These are phyloP conservation scores for Leishmania arabica DNA, from an alignment of 208 protist genomes.

Conservation along the genomic window DNA sequence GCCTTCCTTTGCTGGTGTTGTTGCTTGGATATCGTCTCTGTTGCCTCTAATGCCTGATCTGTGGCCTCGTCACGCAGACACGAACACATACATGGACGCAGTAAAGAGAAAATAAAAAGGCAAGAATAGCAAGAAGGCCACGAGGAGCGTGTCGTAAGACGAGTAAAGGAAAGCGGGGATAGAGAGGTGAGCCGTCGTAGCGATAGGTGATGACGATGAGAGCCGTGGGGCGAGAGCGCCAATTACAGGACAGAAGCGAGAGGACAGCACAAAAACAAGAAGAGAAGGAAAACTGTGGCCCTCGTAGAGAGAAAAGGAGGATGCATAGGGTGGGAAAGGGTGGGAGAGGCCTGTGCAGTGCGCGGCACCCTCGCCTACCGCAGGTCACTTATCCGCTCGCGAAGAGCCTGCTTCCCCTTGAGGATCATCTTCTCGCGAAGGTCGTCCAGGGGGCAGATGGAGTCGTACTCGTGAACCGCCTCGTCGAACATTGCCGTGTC, in stretches of 20 bases:
- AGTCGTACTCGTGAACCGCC: conserved; percentile 79
- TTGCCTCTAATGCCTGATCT: neutral
- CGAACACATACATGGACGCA: neutral
- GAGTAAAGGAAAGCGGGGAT: neutral
- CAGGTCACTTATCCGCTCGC: conserved; percentile 54
- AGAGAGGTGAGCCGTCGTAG: neutral
- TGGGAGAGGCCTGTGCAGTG: neutral
- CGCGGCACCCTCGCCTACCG: conserved; percentile 25
- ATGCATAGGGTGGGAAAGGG: neutral
- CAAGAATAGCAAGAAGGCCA: neutral
- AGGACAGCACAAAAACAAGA: neutral
- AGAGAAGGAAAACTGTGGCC: neutral
- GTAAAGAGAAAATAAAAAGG: neutral
- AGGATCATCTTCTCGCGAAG: conserved; percentile 74
- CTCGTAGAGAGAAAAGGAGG: neutral
- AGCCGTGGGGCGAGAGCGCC: neutral
- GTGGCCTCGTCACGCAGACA: neutral
- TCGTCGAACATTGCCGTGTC: conserved; percentile 62
- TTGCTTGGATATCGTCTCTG: neutral
- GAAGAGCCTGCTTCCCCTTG: conserved; percentile 68
- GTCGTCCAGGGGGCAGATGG: conserved; percentile 73
- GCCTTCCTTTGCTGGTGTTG: no score
- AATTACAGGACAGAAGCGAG: conserved; percentile 2
- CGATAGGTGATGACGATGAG: conserved; percentile 1
- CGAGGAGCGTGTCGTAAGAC: neutral